Conservation (phyloP, 257 asterid genomes). For the Solanum appendiculatum region DNA sequence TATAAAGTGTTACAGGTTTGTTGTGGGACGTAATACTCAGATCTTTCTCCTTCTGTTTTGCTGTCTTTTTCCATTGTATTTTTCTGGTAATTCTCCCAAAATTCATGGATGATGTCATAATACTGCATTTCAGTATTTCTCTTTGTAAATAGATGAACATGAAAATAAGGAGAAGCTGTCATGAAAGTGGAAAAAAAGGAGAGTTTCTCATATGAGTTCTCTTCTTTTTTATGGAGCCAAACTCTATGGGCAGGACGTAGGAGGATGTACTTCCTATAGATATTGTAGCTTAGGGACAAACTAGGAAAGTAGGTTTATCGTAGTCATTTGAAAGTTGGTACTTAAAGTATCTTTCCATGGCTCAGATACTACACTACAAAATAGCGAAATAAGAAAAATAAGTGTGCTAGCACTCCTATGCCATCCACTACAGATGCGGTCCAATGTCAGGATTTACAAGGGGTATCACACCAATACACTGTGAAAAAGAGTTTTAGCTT, state of each 20-base stretch:
- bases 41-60: not conserved
- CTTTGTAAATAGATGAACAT: not conserved
- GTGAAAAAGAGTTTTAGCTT: not conserved
- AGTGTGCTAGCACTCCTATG: not conserved
- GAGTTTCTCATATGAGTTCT: not conserved
- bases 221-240: not conserved
- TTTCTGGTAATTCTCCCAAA: not conserved
- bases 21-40: not conserved
- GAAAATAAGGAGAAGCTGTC: not conserved
- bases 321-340: not conserved
- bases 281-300: not conserved
- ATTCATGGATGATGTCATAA: not conserved
- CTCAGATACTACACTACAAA: not conserved
- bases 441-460: not conserved
- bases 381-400: not conserved
- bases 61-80: not conserved
- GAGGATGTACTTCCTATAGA: not conserved
- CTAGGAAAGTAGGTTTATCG: not conserved
- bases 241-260: not conserved
- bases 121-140: not conserved
- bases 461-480: not conserved
- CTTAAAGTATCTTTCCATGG: not conserved
- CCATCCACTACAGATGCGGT: not conserved
- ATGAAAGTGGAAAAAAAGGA: not conserved
- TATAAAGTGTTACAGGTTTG: conserved; percentile 81